Conservation (phyloP, 148 eudicot genomes). For the Camellia granthamiana region DNA sequence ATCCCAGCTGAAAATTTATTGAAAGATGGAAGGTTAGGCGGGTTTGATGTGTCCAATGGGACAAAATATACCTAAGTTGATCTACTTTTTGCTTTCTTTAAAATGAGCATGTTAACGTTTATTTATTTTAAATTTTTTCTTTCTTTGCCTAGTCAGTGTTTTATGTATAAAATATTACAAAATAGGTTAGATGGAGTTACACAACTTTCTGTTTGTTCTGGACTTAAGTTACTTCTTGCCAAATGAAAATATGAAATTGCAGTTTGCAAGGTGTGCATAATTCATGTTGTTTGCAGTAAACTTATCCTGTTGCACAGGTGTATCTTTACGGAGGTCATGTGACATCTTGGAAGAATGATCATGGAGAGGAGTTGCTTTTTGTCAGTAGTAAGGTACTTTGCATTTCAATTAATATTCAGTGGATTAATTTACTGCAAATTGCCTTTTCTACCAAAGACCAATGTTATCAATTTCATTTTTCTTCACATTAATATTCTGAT, state of each 20-base stretch:
- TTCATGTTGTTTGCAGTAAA: background rate
- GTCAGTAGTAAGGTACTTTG: conserved; percentile 76
- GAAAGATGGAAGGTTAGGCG: background rate
- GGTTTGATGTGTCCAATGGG: background rate
- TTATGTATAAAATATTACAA: background rate
- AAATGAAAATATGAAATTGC: background rate
- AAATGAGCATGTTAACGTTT: background rate
- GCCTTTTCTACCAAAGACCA: background rate
- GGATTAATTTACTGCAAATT: background rate
- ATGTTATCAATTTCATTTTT: background rate
- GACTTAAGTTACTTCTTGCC: background rate
- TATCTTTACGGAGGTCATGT: conserved; percentile 90
- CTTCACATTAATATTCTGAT: background rate
- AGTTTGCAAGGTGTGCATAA: background rate
- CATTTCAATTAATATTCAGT: conserved; percentile 11
- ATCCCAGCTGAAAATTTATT: background rate
- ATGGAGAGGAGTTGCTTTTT: conserved; percentile 84
- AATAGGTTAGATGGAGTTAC: background rate
- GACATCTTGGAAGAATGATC: conserved; percentile 95
- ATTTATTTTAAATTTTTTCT: background rate
- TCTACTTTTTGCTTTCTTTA: background rate
- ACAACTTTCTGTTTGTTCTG: background rate
- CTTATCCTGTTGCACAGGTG: conserved; percentile 43
- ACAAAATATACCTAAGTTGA: background rate
- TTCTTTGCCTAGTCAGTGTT: background rate